Evolutionary conservation across 2,329 filamentous ascomycete genomes (phyloP).

Genomic region (Furcasterigmium furcatum): DNA sequence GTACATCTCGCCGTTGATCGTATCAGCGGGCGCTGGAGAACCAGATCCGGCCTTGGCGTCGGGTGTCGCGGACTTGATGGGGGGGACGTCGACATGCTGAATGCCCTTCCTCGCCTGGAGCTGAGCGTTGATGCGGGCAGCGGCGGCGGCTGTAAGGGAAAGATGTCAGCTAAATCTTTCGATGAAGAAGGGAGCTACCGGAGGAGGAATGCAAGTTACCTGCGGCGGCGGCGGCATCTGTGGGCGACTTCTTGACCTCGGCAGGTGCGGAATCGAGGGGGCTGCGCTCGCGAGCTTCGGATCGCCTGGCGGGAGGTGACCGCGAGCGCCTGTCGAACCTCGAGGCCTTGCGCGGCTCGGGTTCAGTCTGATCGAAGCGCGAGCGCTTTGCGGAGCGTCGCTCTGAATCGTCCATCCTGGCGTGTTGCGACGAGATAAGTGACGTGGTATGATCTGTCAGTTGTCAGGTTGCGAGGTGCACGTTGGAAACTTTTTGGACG

Average conservation of each 20-base stretch:
- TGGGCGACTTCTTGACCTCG: conserved; percentile 44
- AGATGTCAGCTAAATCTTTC: conserved; percentile 1
- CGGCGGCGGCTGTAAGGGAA: conserved; percentile 67
- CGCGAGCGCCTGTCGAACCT: conserved; percentile 91
- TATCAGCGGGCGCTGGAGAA: conserved; percentile 36
- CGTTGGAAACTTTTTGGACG: neutral
- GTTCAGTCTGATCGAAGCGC: conserved; percentile 89
- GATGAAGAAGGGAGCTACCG: neutral
- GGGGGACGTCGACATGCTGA: conserved; percentile 85
- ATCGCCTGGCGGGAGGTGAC: conserved; percentile 60
- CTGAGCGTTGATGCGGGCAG: conserved; percentile 81
- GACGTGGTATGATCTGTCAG: neutral
- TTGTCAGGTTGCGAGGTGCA: neutral
- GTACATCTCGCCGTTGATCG: conserved; percentile 84
- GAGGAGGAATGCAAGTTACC: conserved; percentile 43
- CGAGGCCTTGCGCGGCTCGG: conserved; percentile 71
- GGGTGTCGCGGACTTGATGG: conserved; percentile 62
- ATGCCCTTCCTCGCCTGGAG: conserved; percentile 84
- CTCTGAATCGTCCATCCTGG: conserved; percentile 71
- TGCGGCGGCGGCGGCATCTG: conserved; percentile 74
- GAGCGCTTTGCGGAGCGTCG: conserved; percentile 75
- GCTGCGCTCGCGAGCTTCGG: conserved; percentile 78
- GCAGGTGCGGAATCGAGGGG: conserved; percentile 53
- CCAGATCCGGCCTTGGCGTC: conserved; percentile 34
- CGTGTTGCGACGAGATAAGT: neutral